These are phyloP conservation scores for Chlorella sp. DNA, from an alignment of 139 green algal species.

Conservation along the genomic window DNA sequence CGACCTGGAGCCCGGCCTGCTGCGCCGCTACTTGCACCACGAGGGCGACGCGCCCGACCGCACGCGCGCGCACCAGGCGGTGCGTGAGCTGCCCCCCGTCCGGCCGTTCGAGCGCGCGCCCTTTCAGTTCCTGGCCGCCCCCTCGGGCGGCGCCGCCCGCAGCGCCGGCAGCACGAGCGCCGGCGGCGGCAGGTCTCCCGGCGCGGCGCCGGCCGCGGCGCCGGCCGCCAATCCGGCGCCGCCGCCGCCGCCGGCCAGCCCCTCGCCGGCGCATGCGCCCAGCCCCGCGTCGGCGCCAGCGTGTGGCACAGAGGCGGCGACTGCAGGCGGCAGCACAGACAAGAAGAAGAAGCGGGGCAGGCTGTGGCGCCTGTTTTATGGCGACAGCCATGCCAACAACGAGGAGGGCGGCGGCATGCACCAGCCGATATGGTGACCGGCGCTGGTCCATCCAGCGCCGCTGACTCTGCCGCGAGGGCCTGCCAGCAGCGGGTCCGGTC, in stretches of 20 bases:
- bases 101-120: background rate
- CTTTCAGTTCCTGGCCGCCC: background rate
- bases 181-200: background rate
- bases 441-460: too few relatives aligned
- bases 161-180: background rate
- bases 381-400: too few relatives aligned
- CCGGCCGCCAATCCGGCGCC: too few relatives aligned
- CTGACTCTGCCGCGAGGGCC: too few relatives aligned
- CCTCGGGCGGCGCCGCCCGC: background rate
- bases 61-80: background rate
- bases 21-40: too few relatives aligned
- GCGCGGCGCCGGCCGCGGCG: too few relatives aligned
- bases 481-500: too few relatives aligned
- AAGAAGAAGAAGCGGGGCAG: constrained; percentile 14
- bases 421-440: background rate
- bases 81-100: background rate
- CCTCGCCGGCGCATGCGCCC: too few relatives aligned
- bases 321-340: background rate
- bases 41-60: background rate
- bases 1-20: too few relatives aligned
- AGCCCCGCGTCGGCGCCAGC: too few relatives aligned
- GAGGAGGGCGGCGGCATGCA: background rate
- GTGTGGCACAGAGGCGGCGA: background rate
- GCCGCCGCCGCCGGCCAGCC: too few relatives aligned
- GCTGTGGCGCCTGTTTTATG: constrained; percentile 13